Evolutionary conservation across 2,329 filamentous ascomycete species (phyloP), one percentile per base, ranked within the genome.

Genomic region (Ascosphaera pollenicola): DNA sequence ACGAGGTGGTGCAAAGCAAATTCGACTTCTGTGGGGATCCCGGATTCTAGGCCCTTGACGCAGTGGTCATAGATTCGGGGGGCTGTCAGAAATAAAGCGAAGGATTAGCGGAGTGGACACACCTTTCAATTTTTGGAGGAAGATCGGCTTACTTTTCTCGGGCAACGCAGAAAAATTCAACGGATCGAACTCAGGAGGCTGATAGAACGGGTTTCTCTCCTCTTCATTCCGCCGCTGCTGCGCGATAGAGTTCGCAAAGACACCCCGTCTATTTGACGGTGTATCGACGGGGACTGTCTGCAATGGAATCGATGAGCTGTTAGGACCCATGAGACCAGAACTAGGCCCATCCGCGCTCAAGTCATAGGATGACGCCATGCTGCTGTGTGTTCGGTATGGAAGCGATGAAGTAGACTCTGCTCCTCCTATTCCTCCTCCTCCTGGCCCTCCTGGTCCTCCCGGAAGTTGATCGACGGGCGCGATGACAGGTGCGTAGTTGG

Each of bases 1-100:
- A 95, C 84, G 3, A 95, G 62, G 50, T 95, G 87, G 49, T 92
- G 83, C 8, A 95, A 64, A 0, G 84, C 87, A 58, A 91, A 95
- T n/a, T 82, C 75, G 49, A 94, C 79, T 53, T 98, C 87, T 10
- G 75, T 69, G 3, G 70, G 69, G 18, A 92, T 72, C 2, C 73
- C 73, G 11, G 83, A 93, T 44, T 80, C 78, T 18, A 98, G 62
- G 3, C 85, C 77, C 47, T 85, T 75, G 30, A 92, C 68, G 45
- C 83, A 91, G 35, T 85, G 76, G 37, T 87, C 77, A 52, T 94
- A 95, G 46, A 94, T 93, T 51, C 91, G 51, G 46, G 54, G 52
- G 46, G 57, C 60, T n/a, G n/a, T n/a, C n/a, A n/a, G n/a, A n/a
- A n/a, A n/a, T n/a, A n/a, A n/a, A n/a, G n/a, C n/a, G n/a, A n/a